phyloP scores from a whole-genome alignment of 352 stramenopile species.

The Phytopythium sindhum region DNA sequence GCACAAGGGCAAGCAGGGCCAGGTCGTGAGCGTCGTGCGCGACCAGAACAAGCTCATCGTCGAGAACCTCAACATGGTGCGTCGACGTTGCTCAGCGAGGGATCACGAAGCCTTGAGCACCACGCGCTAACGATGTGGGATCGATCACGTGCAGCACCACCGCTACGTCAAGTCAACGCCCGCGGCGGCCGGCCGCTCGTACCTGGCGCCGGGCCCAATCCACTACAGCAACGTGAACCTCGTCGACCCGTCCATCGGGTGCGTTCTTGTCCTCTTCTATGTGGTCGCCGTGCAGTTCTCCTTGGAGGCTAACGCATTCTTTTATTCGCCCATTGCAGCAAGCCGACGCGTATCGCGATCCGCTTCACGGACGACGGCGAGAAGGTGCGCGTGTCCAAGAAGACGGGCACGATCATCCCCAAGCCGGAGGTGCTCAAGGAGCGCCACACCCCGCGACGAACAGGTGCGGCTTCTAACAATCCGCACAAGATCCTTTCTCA shows the following conservation, averaged over 20 bases:
- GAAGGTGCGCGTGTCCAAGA: conserved; percentile 94
- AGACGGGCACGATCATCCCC: conserved; percentile 94
- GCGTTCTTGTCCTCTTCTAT: too few relatives aligned
- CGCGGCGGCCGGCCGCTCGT: conserved; percentile 62
- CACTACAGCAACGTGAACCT: conserved; percentile 88
- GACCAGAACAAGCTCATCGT: conserved; percentile 78
- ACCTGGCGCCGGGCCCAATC: conserved; percentile 77
- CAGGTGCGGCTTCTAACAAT: conserved; percentile 34
- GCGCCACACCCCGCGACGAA: conserved; percentile 76
- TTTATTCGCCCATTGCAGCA: conserved; percentile 22
- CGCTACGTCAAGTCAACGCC: conserved; percentile 82
- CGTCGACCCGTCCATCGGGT: conserved; percentile 75
- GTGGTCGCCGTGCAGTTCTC: too few relatives aligned
- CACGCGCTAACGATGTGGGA: not conserved
- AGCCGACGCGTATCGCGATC: conserved; percentile 73
- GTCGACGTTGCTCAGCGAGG: not conserved
- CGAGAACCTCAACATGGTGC: conserved; percentile 87
- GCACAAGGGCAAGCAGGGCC: conserved; percentile 80
- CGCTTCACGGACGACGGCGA: conserved; percentile 90
- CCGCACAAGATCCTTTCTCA: not conserved
- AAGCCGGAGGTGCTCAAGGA: conserved; percentile 91
- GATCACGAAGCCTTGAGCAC: too few relatives aligned
- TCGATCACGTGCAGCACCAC: conserved; percentile 36
- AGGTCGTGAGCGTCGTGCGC: conserved; percentile 70
- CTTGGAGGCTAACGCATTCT: not conserved